These are phyloP conservation scores for Eucalyptus urophylla DNA, from an alignment of 345 rosid species.

Conservation along the genomic window DNA sequence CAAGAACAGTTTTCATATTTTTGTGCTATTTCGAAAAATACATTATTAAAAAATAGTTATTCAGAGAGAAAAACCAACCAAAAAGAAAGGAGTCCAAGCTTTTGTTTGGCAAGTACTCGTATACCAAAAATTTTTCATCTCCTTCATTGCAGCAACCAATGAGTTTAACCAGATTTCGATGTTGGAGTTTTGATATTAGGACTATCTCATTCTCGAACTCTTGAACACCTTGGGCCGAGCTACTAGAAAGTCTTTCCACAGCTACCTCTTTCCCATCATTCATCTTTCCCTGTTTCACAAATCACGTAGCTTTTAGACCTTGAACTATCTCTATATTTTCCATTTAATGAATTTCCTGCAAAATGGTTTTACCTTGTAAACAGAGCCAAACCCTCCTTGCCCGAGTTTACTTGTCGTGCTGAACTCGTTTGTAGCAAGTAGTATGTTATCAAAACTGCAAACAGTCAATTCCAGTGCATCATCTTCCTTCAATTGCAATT, in stretches of 20 bases:
- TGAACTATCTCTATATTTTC: neutral
- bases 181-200: slow-evolving; percentile 48
- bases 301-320: neutral
- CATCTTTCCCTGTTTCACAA: slow-evolving; percentile 29
- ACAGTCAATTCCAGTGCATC: neutral
- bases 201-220: slow-evolving; percentile 49
- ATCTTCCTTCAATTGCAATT: neutral
- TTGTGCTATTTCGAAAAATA: neutral
- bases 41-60: neutral
- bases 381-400: neutral
- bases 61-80: neutral
- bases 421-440: neutral
- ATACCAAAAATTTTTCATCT: slow-evolving; percentile 42
- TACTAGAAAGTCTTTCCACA: slow-evolving; percentile 40
- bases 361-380: neutral
- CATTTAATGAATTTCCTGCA: neutral
- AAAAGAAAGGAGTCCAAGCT: neutral
- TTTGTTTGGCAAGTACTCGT: slow-evolving; percentile 15
- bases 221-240: slow-evolving; percentile 44
- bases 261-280: slow-evolving; percentile 32
- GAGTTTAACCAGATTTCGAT: slow-evolving; percentile 47
- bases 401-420: neutral
- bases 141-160: slow-evolving; percentile 45
- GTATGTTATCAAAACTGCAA: neutral
- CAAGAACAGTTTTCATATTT: neutral